Percentiles rank a stretch among this genome's conserved stretches.
These are phyloP conservation scores for Tephrocybe sp. DNA, from an alignment of 768 basidiomycete species.

Conservation along the genomic window DNA sequence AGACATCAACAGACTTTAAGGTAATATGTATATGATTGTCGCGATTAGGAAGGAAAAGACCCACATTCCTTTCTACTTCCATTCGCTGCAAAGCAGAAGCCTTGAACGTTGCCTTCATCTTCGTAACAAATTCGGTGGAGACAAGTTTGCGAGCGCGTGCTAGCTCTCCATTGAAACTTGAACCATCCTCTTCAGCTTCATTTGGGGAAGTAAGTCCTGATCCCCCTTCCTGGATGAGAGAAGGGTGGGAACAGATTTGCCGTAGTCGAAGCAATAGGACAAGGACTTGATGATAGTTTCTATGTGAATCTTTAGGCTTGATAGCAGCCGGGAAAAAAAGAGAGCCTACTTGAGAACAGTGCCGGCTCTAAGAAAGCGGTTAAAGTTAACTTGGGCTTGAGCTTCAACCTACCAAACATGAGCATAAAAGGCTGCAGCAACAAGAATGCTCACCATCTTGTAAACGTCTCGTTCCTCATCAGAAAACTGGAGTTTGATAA, in stretches of 20 bases:
- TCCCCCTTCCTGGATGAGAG: conserved; percentile 58
- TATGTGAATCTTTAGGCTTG: conserved; percentile 15
- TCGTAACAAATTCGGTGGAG: conserved; percentile 46
- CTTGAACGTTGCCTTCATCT: conserved; percentile 48
- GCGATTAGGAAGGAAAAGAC: too few species aligned
- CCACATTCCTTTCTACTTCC: conserved; percentile 53
- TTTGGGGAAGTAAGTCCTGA: conserved; percentile 43
- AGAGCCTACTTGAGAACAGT: conserved; percentile 63
- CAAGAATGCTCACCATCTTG: conserved; percentile 36
- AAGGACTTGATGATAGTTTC: conserved; percentile 58
- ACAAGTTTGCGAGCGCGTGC: conserved; percentile 45
- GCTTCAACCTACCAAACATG: conserved; percentile 44
- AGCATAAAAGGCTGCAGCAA: neutral
- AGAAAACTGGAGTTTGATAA: conserved; percentile 56
- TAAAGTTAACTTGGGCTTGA: conserved; percentile 59
- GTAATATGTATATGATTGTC: neutral
- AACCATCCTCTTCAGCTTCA: conserved; percentile 33
- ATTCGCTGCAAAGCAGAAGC: conserved; percentile 42
- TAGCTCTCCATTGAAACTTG: conserved; percentile 38
- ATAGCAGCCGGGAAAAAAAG: neutral
- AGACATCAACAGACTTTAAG: conserved; percentile 44
- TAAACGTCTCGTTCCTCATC: conserved; percentile 68
- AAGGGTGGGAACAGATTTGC: conserved; percentile 70
- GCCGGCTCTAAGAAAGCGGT: conserved; percentile 57
- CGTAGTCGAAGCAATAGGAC: conserved; percentile 54